These are phyloP conservation scores for Colletotrichum caudatum DNA, from an alignment of 2,329 filamentous ascomycete species.

Conservation along the genomic window DNA sequence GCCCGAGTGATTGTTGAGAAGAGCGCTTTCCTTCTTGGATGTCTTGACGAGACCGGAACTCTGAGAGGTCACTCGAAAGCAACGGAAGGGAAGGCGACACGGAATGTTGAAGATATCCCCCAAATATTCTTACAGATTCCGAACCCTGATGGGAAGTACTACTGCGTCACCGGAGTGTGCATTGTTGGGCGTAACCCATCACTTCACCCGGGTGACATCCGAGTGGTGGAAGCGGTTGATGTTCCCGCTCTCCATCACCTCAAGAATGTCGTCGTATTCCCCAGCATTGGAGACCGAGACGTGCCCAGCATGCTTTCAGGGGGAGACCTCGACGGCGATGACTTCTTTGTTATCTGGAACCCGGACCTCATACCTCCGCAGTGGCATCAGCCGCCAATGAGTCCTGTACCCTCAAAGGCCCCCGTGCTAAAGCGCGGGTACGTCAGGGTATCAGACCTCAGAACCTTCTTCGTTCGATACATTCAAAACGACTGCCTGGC, in stretches of 20 bases:
- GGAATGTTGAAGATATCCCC: slow-evolving; percentile 70
- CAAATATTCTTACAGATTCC: slow-evolving; percentile 92
- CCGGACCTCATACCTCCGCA: slow-evolving; percentile 73
- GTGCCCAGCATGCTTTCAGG: slow-evolving; percentile 95
- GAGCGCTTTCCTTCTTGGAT: slow-evolving; percentile 89
- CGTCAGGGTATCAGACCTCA: slow-evolving; percentile 80
- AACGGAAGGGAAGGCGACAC: slow-evolving; percentile 54
- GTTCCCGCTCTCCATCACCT: slow-evolving; percentile 79
- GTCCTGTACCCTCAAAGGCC: slow-evolving; percentile 73
- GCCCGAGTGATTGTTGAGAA: slow-evolving; percentile 84
- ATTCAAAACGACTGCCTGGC: slow-evolving; percentile 91
- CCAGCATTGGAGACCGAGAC: slow-evolving; percentile 84
- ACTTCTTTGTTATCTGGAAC: slow-evolving; percentile 97
- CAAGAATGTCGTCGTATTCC: slow-evolving; percentile 88
- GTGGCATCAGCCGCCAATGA: slow-evolving; percentile 84
- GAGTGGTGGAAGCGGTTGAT: slow-evolving; percentile 87
- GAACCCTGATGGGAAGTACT: slow-evolving; percentile 66
- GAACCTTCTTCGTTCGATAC: slow-evolving; percentile 88
- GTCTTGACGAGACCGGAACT: slow-evolving; percentile 84
- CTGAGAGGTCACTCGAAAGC: slow-evolving; percentile 77
- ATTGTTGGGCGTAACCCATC: slow-evolving; percentile 93
- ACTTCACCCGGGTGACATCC: slow-evolving; percentile 90
- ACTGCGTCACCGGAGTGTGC: slow-evolving; percentile 80
- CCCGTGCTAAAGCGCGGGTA: slow-evolving; percentile 64
- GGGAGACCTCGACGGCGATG: slow-evolving; percentile 94